Evolutionary conservation across 345 rosid genomes (phyloP).

Genomic region (Eucalyptus albens): DNA sequence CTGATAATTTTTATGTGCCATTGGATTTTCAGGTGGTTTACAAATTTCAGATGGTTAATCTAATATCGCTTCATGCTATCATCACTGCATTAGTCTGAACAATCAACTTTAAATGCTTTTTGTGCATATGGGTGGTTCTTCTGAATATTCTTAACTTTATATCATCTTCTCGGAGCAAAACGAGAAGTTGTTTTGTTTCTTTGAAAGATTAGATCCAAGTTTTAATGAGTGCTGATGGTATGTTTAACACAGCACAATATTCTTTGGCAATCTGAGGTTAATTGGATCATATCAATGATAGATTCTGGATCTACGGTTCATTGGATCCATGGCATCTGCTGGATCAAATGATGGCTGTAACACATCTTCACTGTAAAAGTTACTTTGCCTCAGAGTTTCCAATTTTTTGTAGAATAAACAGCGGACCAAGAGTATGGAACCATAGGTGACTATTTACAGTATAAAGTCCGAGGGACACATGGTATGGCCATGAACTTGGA

Average conservation of each 20-base stretch:
- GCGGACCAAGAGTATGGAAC: neutral
- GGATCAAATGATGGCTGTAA: neutral
- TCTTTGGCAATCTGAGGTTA: neutral
- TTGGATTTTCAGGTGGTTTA: neutral
- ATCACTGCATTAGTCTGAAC: neutral
- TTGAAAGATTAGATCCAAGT: neutral
- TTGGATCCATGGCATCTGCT: neutral
- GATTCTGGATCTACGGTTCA: neutral
- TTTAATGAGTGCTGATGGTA: neutral
- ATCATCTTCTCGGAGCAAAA: neutral
- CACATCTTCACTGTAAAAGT: neutral
- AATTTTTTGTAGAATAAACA: neutral
- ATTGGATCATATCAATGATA: neutral
- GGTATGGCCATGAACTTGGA: neutral
- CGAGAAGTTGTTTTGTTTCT: neutral
- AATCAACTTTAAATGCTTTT: neutral
- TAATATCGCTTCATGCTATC: neutral
- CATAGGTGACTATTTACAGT: neutral
- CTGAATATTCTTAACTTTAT: neutral
- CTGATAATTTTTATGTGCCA: neutral
- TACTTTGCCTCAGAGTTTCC: neutral
- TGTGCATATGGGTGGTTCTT: neutral
- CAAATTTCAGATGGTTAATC: neutral
- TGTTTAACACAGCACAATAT: neutral
- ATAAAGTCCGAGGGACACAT: neutral